Percentiles rank a stretch among this genome's conserved stretches.
Conservation (phyloP, 2,329 filamentous ascomycete species). For the Arthrobotrys conoides region DNA sequence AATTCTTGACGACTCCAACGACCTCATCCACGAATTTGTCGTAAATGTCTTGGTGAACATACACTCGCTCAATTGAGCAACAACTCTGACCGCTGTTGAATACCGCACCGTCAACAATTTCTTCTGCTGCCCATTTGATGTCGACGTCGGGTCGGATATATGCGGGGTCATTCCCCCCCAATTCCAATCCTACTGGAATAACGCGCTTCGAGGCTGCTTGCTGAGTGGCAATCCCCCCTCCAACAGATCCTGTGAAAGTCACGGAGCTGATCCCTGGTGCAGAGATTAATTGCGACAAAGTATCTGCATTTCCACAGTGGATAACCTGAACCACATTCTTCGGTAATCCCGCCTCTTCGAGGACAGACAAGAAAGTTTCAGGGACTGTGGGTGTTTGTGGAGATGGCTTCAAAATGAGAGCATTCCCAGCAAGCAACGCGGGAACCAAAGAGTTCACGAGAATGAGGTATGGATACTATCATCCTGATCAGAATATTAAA, state of each 20-base stretch:
- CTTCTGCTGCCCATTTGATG: conserved; percentile 88
- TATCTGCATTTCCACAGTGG: conserved; percentile 83
- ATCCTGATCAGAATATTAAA: conserved; percentile 29
- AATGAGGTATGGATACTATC: conserved; percentile 91
- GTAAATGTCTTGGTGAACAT: conserved; percentile 87
- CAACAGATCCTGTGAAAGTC: conserved; percentile 94
- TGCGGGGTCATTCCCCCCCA: conserved; percentile 94
- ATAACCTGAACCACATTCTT: conserved; percentile 90
- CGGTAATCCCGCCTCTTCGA: conserved; percentile 84
- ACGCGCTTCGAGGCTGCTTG: conserved; percentile 86
- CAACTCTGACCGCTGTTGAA: conserved; percentile 99
- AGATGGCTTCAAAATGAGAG: conserved; percentile 92
- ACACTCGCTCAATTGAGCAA: conserved; percentile 91
- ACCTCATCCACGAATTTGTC: conserved; percentile 84
- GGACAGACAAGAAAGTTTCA: conserved; percentile 84
- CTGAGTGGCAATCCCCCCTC: conserved; percentile 87
- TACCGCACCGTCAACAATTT: conserved; percentile 94
- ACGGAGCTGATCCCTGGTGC: conserved; percentile 83
- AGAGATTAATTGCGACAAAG: conserved; percentile 83
- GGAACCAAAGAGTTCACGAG: conserved; percentile 93
- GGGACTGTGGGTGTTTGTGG: conserved; percentile 94
- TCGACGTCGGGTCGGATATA: conserved; percentile 91
- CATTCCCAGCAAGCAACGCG: conserved; percentile 89
- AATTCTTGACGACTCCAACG: conserved; percentile 78
- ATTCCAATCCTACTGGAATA: conserved; percentile 87